A percentile compares a stretch with the other conserved stretches of the same genome.
Conservation (phyloP, 495 filamentous ascomycete species). For the Tetracladium setigerum region DNA sequence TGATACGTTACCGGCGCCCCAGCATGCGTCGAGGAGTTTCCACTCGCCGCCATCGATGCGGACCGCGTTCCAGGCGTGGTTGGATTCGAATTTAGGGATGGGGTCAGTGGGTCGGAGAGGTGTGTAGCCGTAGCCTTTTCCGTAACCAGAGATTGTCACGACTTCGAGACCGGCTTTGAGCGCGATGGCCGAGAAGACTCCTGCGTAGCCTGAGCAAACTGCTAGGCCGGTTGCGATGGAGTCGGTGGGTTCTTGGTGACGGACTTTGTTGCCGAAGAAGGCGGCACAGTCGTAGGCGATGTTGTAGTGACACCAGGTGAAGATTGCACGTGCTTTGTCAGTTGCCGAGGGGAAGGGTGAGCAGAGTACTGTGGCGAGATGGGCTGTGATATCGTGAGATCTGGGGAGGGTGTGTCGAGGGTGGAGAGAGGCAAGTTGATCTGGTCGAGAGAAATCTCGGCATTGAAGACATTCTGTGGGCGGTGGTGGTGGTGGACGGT, state of each 20-base stretch:
- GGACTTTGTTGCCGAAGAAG: conserved; percentile 65
- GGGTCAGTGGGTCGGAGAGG: conserved; percentile 44
- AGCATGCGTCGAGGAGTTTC: conserved; percentile 89
- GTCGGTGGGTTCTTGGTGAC: conserved; percentile 56
- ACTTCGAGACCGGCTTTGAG: conserved; percentile 64
- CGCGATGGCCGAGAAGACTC: conserved; percentile 70
- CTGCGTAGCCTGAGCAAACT: conserved; percentile 88
- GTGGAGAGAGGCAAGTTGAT: conserved; percentile 69
- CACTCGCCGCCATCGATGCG: conserved; percentile 76
- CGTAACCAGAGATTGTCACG: conserved; percentile 67
- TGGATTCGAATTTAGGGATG: conserved; percentile 47
- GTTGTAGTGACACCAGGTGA: conserved; percentile 95
- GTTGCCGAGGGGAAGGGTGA: conserved; percentile 70
- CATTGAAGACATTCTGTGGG: conserved; percentile 61
- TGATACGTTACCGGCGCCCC: conserved; percentile 72
- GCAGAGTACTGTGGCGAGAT: conserved; percentile 71
- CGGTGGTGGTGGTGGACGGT: conserved; percentile 22
- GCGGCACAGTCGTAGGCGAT: conserved; percentile 71
- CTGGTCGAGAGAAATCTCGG: conserved; percentile 78
- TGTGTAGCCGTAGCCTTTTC: conserved; percentile 74
- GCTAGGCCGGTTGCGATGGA: conserved; percentile 68
- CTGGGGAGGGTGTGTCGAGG: conserved; percentile 61
- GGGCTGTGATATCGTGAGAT: conserved; percentile 42
- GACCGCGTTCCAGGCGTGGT: conserved; percentile 92
- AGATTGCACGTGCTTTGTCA: conserved; percentile 86